A percentile compares a stretch with the other conserved stretches of the same genome.
Conservation (phyloP, 2,329 filamentous ascomycete species). For the Venturia carpophila region DNA sequence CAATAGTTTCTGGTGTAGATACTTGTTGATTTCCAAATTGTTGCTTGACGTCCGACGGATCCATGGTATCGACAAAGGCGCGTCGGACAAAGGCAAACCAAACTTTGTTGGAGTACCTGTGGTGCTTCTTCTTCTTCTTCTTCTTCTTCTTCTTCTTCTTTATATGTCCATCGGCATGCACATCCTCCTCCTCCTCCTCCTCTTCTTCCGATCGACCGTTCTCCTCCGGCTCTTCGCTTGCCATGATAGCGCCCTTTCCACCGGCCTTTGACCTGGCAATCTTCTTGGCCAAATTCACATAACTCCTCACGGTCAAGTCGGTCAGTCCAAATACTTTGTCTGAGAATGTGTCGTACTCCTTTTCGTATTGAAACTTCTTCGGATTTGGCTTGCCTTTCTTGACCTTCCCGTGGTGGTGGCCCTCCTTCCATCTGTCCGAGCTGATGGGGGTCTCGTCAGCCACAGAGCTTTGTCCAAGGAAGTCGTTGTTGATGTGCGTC, state of each 20-base stretch:
- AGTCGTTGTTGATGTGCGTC: slow-evolving; percentile 77
- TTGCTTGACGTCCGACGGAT: slow-evolving; percentile 54
- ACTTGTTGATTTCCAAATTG: slow-evolving; percentile 22
- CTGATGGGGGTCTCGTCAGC: slow-evolving; percentile 24
- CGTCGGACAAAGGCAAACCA: slow-evolving; percentile 73
- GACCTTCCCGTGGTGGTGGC: slow-evolving; percentile 50
- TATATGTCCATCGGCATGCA: slow-evolving; percentile 31
- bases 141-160: slow-evolving; percentile 48
- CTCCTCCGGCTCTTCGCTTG: slow-evolving; percentile 13
- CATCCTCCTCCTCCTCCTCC: slow-evolving; percentile 24
- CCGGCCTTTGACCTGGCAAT: slow-evolving; percentile 48
- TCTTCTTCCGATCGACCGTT: slow-evolving; percentile 25
- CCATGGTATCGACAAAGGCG: slow-evolving; percentile 70
- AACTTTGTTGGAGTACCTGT: slow-evolving; percentile 47
- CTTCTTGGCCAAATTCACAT: slow-evolving; percentile 68
- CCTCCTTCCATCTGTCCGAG: slow-evolving; percentile 50
- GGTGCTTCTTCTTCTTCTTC: slow-evolving; percentile 37
- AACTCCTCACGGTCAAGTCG: slow-evolving; percentile 78
- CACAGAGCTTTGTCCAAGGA: slow-evolving; percentile 27
- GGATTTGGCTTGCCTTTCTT: slow-evolving; percentile 46
- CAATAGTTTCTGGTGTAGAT: not conserved
- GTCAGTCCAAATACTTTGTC: slow-evolving; percentile 67
- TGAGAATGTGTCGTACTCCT: slow-evolving; percentile 78
- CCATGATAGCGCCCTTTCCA: not conserved
- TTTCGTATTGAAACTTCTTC: slow-evolving; percentile 61